Evolutionary conservation across 352 stramenopile species (phyloP).

Genomic region (Pythium utonaiense): DNA sequence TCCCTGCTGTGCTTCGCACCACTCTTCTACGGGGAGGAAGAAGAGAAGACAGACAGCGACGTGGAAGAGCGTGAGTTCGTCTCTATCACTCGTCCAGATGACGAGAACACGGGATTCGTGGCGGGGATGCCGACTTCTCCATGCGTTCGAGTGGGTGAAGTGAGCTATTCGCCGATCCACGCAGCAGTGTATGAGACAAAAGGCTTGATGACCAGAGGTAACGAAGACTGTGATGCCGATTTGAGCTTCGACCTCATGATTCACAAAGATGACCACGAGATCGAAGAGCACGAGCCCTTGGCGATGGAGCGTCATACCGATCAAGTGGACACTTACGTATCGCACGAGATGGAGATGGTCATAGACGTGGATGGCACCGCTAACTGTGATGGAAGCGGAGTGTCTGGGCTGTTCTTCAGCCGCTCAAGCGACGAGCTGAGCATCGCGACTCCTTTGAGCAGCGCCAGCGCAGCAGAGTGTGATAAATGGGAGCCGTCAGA

Average conservation of each 20-base stretch:
- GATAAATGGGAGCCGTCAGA: not conserved
- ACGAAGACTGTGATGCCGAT: not conserved
- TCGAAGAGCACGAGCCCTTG: not conserved
- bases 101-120: not conserved
- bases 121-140: not conserved
- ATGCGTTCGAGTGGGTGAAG: not conserved
- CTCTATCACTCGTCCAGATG: not conserved
- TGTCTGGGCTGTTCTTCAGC: not conserved
- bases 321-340: too few relatives aligned
- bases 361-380: not conserved
- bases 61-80: not conserved
- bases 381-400: not conserved
- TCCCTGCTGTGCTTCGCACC: not conserved
- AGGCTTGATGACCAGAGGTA: not conserved
- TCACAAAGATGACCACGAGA: not conserved
- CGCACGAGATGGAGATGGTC: not conserved
- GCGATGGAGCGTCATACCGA: not conserved
- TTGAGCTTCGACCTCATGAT: not conserved
- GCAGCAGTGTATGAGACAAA: not conserved
- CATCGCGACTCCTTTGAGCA: not conserved
- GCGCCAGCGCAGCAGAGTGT: not conserved
- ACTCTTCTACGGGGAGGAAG: not conserved
- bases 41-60: not conserved
- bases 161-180: conserved; percentile 1
- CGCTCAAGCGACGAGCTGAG: not conserved